phyloP scores from a whole-genome alignment of 345 rosid species.

The Limnanthes douglasii region DNA sequence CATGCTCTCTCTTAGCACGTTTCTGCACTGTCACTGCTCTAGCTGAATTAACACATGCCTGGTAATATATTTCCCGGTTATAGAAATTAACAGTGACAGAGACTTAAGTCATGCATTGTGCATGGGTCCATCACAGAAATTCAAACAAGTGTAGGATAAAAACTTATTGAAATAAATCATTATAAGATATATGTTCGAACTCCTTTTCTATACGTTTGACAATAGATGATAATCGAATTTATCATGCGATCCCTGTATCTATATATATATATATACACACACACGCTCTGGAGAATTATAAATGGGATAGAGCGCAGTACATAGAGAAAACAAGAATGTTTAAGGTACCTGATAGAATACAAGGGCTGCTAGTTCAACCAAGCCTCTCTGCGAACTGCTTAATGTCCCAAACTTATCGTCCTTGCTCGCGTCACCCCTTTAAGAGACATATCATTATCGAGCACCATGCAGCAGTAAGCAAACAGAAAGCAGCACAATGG shows the following conservation, averaged over 20 bases:
- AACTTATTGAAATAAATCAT: no score
- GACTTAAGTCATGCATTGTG: not conserved
- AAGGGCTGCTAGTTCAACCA: constrained; percentile 74
- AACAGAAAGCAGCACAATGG: not conserved
- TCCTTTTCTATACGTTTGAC: no score
- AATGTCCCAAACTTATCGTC: constrained; percentile 60
- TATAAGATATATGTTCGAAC: no score
- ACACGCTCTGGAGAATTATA: no score
- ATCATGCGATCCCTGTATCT: constrained; percentile 6
- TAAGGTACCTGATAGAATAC: constrained; percentile 52
- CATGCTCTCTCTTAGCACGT: constrained; percentile 51
- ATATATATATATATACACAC: constrained; percentile 3
- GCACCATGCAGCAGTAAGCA: constrained; percentile 2
- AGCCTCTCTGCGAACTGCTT: constrained; percentile 39
- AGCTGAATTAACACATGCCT: constrained; percentile 42
- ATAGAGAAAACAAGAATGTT: constrained; percentile 6
- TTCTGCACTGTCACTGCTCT: constrained; percentile 39
- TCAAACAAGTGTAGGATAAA: no score
- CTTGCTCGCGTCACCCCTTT: constrained; percentile 63
- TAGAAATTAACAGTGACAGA: not conserved
- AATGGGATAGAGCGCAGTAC: constrained; percentile 1
- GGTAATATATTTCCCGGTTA: not conserved
- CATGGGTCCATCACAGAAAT: no score
- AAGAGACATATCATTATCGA: constrained; percentile 8
- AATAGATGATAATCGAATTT: no score